A percentile compares a stretch with the other conserved stretches of the same genome.
Conservation (phyloP, 257 asterid species). For the Solanum acaule region DNA sequence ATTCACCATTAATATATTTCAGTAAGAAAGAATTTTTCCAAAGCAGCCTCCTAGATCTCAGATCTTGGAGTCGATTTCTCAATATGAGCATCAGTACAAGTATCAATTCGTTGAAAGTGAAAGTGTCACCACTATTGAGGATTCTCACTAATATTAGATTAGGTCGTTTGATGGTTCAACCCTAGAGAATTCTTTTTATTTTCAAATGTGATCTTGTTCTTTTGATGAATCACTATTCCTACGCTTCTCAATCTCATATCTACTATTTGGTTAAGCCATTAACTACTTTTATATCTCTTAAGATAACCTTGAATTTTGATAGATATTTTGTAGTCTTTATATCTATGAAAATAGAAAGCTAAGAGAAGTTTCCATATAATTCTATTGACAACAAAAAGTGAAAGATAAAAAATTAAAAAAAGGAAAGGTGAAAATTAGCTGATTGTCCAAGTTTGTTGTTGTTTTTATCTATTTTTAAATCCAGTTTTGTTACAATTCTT, state of each 20-base stretch:
- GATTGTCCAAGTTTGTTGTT: too few relatives aligned
- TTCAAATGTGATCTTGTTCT: background rate
- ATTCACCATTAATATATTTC: background rate
- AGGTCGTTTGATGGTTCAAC: background rate
- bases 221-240: background rate
- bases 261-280: background rate
- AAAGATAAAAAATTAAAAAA: background rate
- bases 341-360: background rate
- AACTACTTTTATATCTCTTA: background rate
- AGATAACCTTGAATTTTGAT: background rate
- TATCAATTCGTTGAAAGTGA: conserved; percentile 7
- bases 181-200: background rate
- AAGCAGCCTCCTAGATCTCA: background rate
- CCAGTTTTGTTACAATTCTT: too few relatives aligned
- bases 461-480: too few relatives aligned
- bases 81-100: background rate
- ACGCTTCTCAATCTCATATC: background rate
- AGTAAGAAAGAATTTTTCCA: background rate
- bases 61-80: background rate
- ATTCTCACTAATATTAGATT: background rate
- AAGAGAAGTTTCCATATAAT: background rate
- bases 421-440: background rate
- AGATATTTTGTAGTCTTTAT: background rate
- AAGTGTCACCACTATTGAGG: conserved; percentile 7
- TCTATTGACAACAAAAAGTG: too few relatives aligned